Conservation (phyloP, 179 eudicot species). For the Actinidia chinensis region DNA sequence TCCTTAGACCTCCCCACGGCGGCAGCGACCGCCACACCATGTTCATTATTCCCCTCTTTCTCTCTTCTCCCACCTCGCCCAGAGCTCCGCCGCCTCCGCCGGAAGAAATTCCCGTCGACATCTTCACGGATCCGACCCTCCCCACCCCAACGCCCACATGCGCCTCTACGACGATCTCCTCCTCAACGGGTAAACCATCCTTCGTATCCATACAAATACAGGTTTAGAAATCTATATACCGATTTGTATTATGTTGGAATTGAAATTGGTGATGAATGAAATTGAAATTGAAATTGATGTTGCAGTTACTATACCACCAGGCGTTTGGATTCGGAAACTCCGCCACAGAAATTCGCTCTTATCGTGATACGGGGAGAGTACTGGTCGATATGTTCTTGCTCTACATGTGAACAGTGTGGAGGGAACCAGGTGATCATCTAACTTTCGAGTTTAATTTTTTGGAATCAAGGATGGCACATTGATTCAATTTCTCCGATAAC, state of each 20-base stretch:
- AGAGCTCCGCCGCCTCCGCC: constrained; percentile 14
- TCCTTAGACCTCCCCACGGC: constrained; percentile 25
- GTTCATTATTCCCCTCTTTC: constrained; percentile 58
- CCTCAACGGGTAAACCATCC: constrained; percentile 53
- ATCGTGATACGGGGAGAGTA: constrained; percentile 86
- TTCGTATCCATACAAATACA: neutral
- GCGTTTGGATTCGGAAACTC: constrained; percentile 81
- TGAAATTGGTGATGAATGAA: neutral
- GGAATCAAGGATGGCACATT: no score
- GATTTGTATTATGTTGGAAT: neutral
- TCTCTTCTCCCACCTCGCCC: constrained; percentile 40
- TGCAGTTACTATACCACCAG: constrained; percentile 89
- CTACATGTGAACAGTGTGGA: constrained; percentile 85
- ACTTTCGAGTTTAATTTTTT: no score
- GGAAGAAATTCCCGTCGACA: constrained; percentile 40
- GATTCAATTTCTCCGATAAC: no score
- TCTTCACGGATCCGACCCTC: constrained; percentile 41
- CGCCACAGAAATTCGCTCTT: constrained; percentile 74
- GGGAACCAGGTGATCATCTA: constrained; percentile 63
- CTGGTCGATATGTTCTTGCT: constrained; percentile 93
- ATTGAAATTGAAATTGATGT: no score
- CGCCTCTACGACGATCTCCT: constrained; percentile 80
- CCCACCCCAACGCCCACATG: constrained; percentile 60
- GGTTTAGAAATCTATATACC: neutral
- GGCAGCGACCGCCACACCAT: constrained; percentile 39